These are phyloP conservation scores for Microsporum ferrugineum DNA, from an alignment of 2,329 filamentous ascomycete species.

Conservation along the genomic window DNA sequence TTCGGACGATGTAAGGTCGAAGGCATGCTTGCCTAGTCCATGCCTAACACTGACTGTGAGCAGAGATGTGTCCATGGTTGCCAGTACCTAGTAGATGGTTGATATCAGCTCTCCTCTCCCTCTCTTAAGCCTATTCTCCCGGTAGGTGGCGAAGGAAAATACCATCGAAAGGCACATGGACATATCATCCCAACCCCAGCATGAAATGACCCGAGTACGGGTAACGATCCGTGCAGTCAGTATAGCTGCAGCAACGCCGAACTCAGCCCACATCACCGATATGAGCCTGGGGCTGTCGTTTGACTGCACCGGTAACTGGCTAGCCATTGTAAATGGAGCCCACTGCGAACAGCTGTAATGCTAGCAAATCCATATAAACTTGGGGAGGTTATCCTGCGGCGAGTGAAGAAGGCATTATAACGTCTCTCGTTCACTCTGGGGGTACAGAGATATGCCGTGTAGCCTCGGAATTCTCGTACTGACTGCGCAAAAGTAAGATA, in stretches of 20 bases:
- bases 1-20: constrained; percentile 5
- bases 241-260: constrained; percentile 8
- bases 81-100: constrained; percentile 3
- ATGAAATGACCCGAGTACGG: constrained; percentile 6
- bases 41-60: constrained; percentile 8
- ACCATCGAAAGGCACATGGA: constrained; percentile 13
- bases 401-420: neutral
- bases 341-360: neutral
- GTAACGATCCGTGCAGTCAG: constrained; percentile 9
- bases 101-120: neutral
- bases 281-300: neutral
- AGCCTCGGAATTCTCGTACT: neutral
- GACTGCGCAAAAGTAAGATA: neutral
- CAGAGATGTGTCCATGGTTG: constrained; percentile 1
- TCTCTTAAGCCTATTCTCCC: neutral
- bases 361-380: neutral
- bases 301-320: neutral
- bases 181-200: constrained; percentile 12
- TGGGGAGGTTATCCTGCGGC: neutral
- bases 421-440: neutral
- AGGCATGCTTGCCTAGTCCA: constrained; percentile 10
- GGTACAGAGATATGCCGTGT: neutral
- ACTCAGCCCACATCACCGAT: constrained; percentile 8
- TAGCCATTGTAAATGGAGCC: neutral
- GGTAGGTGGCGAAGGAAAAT: neutral